A percentile compares a stretch with the other conserved stretches of the same genome.
phyloP scores from a whole-genome alignment of 2,329 filamentous ascomycete genomes.

The Fusarium continuum region DNA sequence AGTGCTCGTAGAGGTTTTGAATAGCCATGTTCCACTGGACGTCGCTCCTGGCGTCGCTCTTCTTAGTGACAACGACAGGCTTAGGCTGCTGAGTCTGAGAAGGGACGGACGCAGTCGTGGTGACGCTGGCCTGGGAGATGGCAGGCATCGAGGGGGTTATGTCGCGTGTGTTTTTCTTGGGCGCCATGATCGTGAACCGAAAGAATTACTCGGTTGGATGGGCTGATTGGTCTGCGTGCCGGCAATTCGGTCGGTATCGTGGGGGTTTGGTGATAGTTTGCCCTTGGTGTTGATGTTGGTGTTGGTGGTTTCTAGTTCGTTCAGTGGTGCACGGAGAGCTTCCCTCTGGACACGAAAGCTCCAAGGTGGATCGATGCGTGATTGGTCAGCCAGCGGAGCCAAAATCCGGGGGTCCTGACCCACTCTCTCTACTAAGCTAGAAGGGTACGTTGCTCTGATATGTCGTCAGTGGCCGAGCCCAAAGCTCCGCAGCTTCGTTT shows the following conservation, averaged over 20 bases:
- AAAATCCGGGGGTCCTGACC: conserved; percentile 17
- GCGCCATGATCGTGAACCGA: conserved; percentile 54
- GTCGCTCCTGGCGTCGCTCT: conserved; percentile 33
- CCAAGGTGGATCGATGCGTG: conserved; percentile 40
- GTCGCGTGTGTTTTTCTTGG: conserved; percentile 57
- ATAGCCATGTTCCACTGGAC: conserved; percentile 68
- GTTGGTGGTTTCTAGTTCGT: conserved; percentile 21
- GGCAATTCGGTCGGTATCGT: conserved; percentile 3
- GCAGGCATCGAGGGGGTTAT: conserved; percentile 48
- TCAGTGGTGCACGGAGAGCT: conserved; percentile 31
- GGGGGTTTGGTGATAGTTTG: conserved; percentile 13
- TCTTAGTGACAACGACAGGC: conserved; percentile 34
- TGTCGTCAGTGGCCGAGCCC: conserved; percentile 34
- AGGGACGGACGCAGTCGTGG: conserved; percentile 42
- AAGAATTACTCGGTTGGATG: not conserved
- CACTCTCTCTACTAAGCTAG: not conserved
- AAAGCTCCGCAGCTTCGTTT: conserved; percentile 10
- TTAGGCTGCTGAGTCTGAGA: conserved; percentile 33
- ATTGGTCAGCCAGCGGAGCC: conserved; percentile 43
- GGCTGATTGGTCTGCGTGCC: conserved; percentile 5
- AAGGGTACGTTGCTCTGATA: conserved; percentile 9
- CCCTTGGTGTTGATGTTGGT: conserved; percentile 15
- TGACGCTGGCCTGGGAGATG: conserved; percentile 44
- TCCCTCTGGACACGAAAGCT: conserved; percentile 52
- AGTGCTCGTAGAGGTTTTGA: conserved; percentile 77